Percentiles rank a stretch among this genome's conserved stretches.
Evolutionary conservation across 2,329 filamentous ascomycete species (phyloP).

Genomic region (Aspergillus udagawae): DNA sequence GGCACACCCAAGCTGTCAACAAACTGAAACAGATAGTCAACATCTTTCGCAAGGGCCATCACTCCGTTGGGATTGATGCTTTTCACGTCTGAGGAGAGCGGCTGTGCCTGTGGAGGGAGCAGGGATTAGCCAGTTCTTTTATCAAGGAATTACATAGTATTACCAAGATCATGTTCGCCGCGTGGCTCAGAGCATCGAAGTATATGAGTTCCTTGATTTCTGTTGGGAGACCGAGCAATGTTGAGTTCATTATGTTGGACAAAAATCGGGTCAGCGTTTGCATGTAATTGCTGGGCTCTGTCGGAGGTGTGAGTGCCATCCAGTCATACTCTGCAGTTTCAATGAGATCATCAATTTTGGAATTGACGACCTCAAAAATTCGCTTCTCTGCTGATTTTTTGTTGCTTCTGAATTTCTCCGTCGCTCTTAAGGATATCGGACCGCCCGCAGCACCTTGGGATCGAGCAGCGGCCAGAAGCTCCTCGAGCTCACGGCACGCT

Average conservation of each 20-base stretch:
- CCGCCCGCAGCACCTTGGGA: slow-evolving; percentile 75
- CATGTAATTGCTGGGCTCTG: slow-evolving; percentile 88
- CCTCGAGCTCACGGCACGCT: slow-evolving; percentile 85
- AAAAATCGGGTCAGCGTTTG: slow-evolving; percentile 89
- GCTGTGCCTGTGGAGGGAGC: slow-evolving; percentile 55
- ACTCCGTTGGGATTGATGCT: slow-evolving; percentile 87
- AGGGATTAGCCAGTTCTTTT: slow-evolving; percentile 3
- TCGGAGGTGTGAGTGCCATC: slow-evolving; percentile 58
- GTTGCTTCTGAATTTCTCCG: slow-evolving; percentile 78
- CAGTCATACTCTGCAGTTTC: slow-evolving; percentile 98
- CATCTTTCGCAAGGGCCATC: slow-evolving; percentile 73
- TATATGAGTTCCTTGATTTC: slow-evolving; percentile 98
- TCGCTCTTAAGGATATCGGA: slow-evolving; percentile 74
- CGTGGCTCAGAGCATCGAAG: slow-evolving; percentile 90
- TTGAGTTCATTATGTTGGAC: slow-evolving; percentile 94
- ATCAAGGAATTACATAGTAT: neutral
- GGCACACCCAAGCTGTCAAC: slow-evolving; percentile 81
- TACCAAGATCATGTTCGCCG: slow-evolving; percentile 78
- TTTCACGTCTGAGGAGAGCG: slow-evolving; percentile 72
- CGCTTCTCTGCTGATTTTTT: slow-evolving; percentile 97
- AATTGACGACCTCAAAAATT: slow-evolving; percentile 97
- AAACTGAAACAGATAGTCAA: slow-evolving; percentile 78
- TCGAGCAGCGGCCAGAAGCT: slow-evolving; percentile 76
- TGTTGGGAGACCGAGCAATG: slow-evolving; percentile 83
- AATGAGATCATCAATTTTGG: slow-evolving; percentile 95